A percentile compares a stretch with the other conserved stretches of the same genome.
Evolutionary conservation across 2,329 filamentous ascomycete genomes (phyloP).

Genomic region (Colletotrichum sp.): DNA sequence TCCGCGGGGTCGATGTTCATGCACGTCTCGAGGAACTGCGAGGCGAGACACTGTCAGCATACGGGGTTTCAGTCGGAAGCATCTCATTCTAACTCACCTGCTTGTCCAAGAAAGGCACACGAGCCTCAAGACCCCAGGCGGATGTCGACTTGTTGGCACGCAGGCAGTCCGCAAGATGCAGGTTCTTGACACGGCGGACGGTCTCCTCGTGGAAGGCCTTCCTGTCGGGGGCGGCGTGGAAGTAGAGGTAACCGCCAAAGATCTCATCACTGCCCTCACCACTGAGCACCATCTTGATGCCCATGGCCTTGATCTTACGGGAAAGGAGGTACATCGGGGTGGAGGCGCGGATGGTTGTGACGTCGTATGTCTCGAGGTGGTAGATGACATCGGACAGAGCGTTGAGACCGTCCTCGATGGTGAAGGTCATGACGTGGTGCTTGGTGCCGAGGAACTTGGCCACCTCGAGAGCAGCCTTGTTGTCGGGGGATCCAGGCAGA

Average conservation of each 20-base stretch:
- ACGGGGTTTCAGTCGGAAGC: background rate
- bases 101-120: conserved; percentile 98
- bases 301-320: conserved; percentile 99
- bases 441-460: conserved; percentile 97
- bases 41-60: background rate
- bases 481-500: conserved; percentile 90
- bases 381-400: conserved; percentile 97
- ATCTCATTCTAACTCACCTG: conserved; percentile 53
- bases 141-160: conserved; percentile 99
- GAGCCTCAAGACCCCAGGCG: conserved; percentile 96
- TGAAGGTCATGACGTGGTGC: conserved; percentile 98
- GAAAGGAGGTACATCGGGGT: conserved; percentile 98
- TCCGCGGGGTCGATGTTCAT: conserved; percentile 96
- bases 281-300: conserved; percentile 98
- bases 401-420: conserved; percentile 95
- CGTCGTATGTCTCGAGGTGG: conserved; percentile 97
- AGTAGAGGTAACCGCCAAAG: conserved; percentile 98
- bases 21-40: conserved; percentile 81
- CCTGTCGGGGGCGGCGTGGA: conserved; percentile 91
- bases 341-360: conserved; percentile 96
- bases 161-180: conserved; percentile 95
- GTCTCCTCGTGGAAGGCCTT: conserved; percentile 96
- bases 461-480: conserved; percentile 88
- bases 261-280: conserved; percentile 98
- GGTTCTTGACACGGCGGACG: conserved; percentile 91